Evolutionary conservation across 2,329 filamentous ascomycete species (phyloP).

Genomic region (Triangularia verruculosa): DNA sequence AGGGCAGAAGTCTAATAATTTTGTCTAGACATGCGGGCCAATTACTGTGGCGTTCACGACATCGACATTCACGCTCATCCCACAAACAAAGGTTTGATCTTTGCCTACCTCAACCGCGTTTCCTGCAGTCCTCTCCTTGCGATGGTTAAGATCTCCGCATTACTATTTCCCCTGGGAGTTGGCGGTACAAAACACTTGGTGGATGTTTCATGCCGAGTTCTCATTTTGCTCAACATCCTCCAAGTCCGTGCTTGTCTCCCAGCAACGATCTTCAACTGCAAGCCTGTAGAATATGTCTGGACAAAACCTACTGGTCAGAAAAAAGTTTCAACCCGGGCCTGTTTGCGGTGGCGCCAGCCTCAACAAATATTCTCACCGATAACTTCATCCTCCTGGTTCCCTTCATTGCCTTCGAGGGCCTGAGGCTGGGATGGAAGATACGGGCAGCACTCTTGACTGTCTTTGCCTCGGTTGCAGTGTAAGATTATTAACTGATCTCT

Average conservation of each 20-base stretch:
- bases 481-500: conserved; percentile 22
- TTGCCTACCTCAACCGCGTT: conserved; percentile 39
- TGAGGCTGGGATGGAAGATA: conserved; percentile 38
- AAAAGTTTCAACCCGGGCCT: conserved; percentile 30
- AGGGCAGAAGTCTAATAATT: not conserved
- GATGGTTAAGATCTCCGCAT: conserved; percentile 44
- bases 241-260: conserved; percentile 33
- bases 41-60: conserved; percentile 23
- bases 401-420: conserved; percentile 39
- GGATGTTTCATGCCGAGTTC: conserved; percentile 30
- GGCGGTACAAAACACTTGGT: conserved; percentile 37
- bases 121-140: conserved; percentile 46
- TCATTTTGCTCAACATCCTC: conserved; percentile 33
- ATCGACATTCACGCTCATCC: conserved; percentile 20
- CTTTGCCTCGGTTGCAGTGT: conserved; percentile 40
- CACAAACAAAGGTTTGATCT: conserved; percentile 21
- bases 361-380: conserved; percentile 35
- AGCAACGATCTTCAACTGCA: conserved; percentile 35
- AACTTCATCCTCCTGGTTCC: conserved; percentile 36
- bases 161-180: conserved; percentile 45
- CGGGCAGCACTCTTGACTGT: conserved; percentile 41
- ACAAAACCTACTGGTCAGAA: not conserved
- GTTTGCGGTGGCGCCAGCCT: conserved; percentile 29
- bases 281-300: conserved; percentile 26
- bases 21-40: conserved; percentile 14